Base-by-base conservation (phyloP, 176 grass and related monocot genomes). In the Echinochloa phyllopogon region DNA sequence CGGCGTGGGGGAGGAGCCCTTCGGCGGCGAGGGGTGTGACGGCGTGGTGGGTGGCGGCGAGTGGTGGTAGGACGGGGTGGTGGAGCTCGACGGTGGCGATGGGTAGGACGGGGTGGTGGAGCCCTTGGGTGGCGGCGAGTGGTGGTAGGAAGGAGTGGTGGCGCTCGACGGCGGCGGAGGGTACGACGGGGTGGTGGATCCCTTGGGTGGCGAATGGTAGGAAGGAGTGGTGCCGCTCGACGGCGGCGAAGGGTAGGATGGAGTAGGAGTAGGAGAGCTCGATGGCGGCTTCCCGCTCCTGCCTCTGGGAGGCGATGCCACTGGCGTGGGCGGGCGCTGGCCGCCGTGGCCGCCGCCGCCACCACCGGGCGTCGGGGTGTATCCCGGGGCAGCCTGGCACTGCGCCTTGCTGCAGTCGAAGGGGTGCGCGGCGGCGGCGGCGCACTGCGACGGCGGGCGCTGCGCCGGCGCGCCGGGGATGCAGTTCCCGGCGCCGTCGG, bases 341-440 rank as follows among this genome's bases (percentile, higher is more conserved):
- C 82, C 86, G 23, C 50, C 45, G 60, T 23, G 42, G 6, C 21
- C 3, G 29, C 23, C 25, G 12, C 72, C 51, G 33, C 11, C 4
- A 1, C 71, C 59, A 16, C 69, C 92, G 0, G 85, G 85, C 40
- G 67, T 85, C 1, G 84, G 88, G 4, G 74, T 37, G 84, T 78
- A 78, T 0, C 71, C 52, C 21, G 42, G 4, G 3, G 56, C 5
- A 5, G 76, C 49, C 81, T 82, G 87, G 87, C 96, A 98, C 24
- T 94, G 83, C 8, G 85, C 89, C 87, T 89, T 98, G 77, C 76
- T 89, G 70, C 96, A 98, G 76, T 98, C 89, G 63, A 94, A 94
- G 8, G 96, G 93, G 47, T 81, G 85, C n/a, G 83, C 69, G 17
- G 84, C 84, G 0, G 80, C 79, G n/a, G 77, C 75, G 0, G 91